These are phyloP conservation scores for Solanum ossicruentum DNA, from an alignment of 257 asterid species.

Conservation along the genomic window DNA sequence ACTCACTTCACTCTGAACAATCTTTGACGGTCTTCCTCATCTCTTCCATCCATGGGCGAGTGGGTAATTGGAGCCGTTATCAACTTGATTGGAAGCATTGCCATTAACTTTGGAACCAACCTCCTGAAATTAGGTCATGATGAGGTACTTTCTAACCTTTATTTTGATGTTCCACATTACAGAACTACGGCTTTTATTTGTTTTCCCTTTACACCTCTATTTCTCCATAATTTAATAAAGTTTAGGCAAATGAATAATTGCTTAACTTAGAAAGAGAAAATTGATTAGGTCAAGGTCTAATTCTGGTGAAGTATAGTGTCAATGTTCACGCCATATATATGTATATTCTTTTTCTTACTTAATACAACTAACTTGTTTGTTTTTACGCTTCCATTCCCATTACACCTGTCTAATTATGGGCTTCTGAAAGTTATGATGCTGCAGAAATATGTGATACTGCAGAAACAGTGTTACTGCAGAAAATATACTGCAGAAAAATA, in stretches of 20 bases:
- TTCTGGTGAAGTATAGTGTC: not conserved
- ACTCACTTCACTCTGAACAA: not conserved
- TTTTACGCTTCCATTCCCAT: not conserved
- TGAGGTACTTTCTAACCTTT: constrained; percentile 31
- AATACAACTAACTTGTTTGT: not conserved
- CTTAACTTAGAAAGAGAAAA: not conserved
- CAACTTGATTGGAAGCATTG: constrained; percentile 79
- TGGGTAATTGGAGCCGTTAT: constrained; percentile 92
- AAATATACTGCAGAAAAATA: too few relatives aligned
- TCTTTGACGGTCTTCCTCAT: not conserved
- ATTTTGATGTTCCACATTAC: not conserved
- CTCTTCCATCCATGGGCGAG: constrained; percentile 58
- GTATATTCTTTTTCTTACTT: not conserved
- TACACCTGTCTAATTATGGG: not conserved
- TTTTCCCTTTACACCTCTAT: not conserved
- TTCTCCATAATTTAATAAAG: not conserved
- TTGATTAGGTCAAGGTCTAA: not conserved
- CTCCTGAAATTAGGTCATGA: constrained; percentile 89
- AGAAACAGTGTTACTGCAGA: too few relatives aligned
- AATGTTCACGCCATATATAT: not conserved
- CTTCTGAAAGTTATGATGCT: too few relatives aligned
- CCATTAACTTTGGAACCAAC: constrained; percentile 94
- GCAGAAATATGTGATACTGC: too few relatives aligned
- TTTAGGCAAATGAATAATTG: not conserved
- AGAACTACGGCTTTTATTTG: not conserved